These are phyloP conservation scores for Stevia rebaudiana DNA, from an alignment of 140 eudicot species.

Conservation along the genomic window DNA sequence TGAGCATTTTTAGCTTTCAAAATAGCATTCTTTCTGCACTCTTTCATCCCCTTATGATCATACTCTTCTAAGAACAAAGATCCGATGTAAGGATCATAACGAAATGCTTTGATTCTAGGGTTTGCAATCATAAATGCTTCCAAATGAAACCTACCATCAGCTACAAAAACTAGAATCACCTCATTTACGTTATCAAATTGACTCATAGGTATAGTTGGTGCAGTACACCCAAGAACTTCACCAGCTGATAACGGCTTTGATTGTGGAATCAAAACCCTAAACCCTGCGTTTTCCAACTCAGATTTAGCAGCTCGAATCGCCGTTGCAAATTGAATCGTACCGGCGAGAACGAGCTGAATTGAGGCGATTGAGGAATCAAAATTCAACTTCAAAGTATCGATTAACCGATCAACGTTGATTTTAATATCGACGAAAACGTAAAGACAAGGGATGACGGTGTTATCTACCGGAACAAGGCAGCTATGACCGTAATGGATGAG, in stretches of 20 bases:
- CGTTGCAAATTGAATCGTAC: slow-evolving; percentile 68
- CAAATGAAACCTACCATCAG: slow-evolving; percentile 91
- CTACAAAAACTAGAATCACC: slow-evolving; percentile 65
- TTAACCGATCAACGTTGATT: slow-evolving; percentile 43
- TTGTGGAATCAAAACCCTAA: slow-evolving; percentile 80
- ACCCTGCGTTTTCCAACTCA: slow-evolving; percentile 62
- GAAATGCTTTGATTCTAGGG: slow-evolving; percentile 68
- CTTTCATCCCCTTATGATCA: slow-evolving; percentile 88
- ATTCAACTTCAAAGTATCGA: slow-evolving; percentile 37
- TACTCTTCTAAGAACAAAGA: slow-evolving; percentile 78
- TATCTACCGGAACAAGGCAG: slow-evolving; percentile 83
- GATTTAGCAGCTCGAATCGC: slow-evolving; percentile 72
- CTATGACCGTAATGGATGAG: slow-evolving; percentile 86
- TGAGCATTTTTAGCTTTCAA: slow-evolving; percentile 43
- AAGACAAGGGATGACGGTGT: slow-evolving; percentile 65
- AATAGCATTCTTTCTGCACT: slow-evolving; percentile 62
- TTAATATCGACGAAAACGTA: slow-evolving; percentile 78
- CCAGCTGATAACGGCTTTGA: slow-evolving; percentile 90
- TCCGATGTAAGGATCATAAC: slow-evolving; percentile 86
- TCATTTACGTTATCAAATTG: slow-evolving; percentile 23
- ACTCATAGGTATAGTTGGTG: slow-evolving; percentile 41
- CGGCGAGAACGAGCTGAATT: slow-evolving; percentile 49
- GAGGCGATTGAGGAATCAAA: slow-evolving; percentile 12
- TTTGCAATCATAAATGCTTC: slow-evolving; percentile 93
- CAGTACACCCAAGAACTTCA: slow-evolving; percentile 87